Evolutionary conservation across 345 rosid species (phyloP), one percentile per base, ranked within the genome.

Genomic region (Arabis alpina): DNA sequence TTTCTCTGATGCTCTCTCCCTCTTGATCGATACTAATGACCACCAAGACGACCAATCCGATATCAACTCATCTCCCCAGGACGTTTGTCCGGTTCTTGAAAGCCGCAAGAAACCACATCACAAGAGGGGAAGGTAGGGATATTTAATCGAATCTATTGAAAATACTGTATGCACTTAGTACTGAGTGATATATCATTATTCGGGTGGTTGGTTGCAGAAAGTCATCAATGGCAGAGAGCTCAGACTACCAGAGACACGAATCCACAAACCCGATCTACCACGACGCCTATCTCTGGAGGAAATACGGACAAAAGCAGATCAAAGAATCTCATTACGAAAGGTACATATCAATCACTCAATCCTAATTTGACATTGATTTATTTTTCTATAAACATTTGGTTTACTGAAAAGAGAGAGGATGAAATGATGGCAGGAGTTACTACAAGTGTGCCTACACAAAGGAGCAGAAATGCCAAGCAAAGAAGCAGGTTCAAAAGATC

Each of bases 291-390:
- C 79, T 70, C 4, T 86, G 90, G 90, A 78, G 90, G 55, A 86
- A 86, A 71, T 86, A 86, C 49, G 90, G 87, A 2, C 84, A 86
- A 76, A 86, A 83, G 53, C 55, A 73, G 12, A 86, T 86, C 76
- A 84, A 66, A 42, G 70, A 74, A 51, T 65, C 81, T 12, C 37
- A 70, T 8, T 71, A 71, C 71, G 86, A 84, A 15, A 78, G 89
- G 85, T 79, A 80, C 24, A 19, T 19, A n/a, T 10, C 32, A 28
- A 42, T 59, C 23, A 58, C 11, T 40, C 16, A 24, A 13, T n/a
- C 14, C 2, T 2, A 19, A 19, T 44, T 0, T 3, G 4, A 12
- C 53, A 61, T 32, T 32, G 36, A 32, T 32, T 32, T 5, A 32
- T 15, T 45, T 25, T 28, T 0, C 4, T 3, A 28, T 43, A 8